A percentile compares a stretch with the other conserved stretches of the same genome.
phyloP scores from a whole-genome alignment of 768 basidiomycete genomes.

The Suillus hirtellus region DNA sequence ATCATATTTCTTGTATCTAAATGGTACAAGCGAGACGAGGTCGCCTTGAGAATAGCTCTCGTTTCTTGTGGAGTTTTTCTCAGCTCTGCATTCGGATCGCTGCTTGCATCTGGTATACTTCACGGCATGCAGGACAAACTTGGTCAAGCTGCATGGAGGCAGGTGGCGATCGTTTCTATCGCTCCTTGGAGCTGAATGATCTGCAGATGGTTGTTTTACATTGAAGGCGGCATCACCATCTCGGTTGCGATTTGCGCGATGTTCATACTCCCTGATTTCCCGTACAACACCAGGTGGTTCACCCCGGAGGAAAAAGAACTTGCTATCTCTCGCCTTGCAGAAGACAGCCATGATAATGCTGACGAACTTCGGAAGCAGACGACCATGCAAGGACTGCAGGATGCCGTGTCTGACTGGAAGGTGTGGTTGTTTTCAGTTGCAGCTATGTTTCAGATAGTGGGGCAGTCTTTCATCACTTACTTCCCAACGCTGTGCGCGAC shows the following conservation, averaged over 20 bases:
- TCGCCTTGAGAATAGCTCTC: constrained; percentile 38
- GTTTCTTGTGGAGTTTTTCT: constrained; percentile 40
- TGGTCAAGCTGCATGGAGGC: constrained; percentile 43
- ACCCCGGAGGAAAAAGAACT: constrained; percentile 32
- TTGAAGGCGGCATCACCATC: constrained; percentile 34
- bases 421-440: constrained; percentile 78
- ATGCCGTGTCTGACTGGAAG: constrained; percentile 72
- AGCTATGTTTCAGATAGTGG: constrained; percentile 22
- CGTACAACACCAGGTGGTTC: constrained; percentile 31
- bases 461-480: neutral
- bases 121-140: constrained; percentile 40
- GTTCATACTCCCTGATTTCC: constrained; percentile 42
- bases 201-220: constrained; percentile 25
- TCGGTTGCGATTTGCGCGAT: constrained; percentile 35
- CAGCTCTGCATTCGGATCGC: constrained; percentile 46
- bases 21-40: constrained; percentile 37
- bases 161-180: constrained; percentile 16
- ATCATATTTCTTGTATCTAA: constrained; percentile 6
- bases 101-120: constrained; percentile 46
- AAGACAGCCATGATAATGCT: constrained; percentile 48
- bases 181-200: constrained; percentile 5
- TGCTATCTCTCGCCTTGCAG: constrained; percentile 32
- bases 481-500: constrained; percentile 4
- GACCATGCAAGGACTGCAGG: constrained; percentile 46
- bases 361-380: constrained; percentile 31